A percentile compares a stretch with the other conserved stretches of the same genome.
Conservation (phyloP, 2,329 filamentous ascomycete species). For the Penicillium sp. region DNA sequence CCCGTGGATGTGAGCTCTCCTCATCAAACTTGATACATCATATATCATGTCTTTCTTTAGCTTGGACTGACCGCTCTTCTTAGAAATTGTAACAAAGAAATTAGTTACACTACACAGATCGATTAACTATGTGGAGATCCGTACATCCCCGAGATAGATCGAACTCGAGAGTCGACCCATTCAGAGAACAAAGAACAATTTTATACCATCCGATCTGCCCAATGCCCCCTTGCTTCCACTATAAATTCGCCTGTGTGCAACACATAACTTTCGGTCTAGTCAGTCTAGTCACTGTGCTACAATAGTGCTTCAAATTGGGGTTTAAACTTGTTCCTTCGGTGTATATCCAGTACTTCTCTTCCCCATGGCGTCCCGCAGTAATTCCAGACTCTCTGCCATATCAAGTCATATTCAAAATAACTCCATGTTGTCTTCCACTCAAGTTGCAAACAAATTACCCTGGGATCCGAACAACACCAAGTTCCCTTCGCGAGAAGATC, state of each 20-base stretch:
- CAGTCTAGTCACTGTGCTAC: not conserved
- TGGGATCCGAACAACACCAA: constrained; percentile 55
- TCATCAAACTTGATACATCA: not conserved
- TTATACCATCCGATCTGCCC: not conserved
- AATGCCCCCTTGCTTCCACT: not conserved
- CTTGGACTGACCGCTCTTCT: not conserved
- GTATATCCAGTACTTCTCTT: not conserved
- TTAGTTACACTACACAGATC: not conserved
- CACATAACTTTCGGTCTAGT: not conserved
- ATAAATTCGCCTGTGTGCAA: not conserved
- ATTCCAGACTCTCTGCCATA: constrained; percentile 12
- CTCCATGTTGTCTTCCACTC: constrained; percentile 14
- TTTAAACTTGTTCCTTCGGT: not conserved
- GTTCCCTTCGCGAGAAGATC: constrained; percentile 55
- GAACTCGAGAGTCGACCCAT: not conserved
- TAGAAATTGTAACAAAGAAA: not conserved
- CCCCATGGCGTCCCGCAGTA: constrained; percentile 4
- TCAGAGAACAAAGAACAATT: not conserved
- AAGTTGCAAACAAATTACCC: constrained; percentile 42
- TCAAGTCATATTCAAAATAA: constrained; percentile 9
- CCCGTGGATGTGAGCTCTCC: not conserved
- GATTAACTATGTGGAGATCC: not conserved
- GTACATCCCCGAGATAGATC: not conserved
- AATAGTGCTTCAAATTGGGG: not conserved
- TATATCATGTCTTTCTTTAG: not conserved